A percentile compares a stretch with the other conserved stretches of the same genome.
Evolutionary conservation across 176 grass and related monocot genomes (phyloP).

Genomic region (Tillandsia fasciculata): DNA sequence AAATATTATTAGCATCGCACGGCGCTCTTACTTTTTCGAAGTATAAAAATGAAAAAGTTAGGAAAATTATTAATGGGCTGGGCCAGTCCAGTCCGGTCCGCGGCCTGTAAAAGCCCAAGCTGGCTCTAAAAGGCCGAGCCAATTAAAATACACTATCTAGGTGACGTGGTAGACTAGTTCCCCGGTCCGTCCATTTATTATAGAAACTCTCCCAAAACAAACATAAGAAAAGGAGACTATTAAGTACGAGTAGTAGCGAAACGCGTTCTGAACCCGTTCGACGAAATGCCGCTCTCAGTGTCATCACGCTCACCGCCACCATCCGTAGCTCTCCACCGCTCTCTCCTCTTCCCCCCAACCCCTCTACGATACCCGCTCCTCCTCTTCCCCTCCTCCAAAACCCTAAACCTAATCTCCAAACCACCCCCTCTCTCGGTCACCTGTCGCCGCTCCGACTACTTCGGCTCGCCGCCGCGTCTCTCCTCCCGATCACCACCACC

Average conservation of each 20-base stretch:
- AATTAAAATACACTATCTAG: too few species aligned
- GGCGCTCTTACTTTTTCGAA: too few species aligned
- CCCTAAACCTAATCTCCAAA: background rate
- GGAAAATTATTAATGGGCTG: too few species aligned
- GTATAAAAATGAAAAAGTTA: too few species aligned
- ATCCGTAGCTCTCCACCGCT: background rate
- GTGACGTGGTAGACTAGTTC: too few species aligned
- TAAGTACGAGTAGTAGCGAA: background rate
- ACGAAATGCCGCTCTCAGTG: conserved; percentile 1
- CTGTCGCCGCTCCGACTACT: conserved; percentile 4
- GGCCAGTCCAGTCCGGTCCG: too few species aligned
- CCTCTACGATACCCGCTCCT: background rate
- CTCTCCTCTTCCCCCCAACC: background rate
- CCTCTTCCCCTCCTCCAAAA: background rate
- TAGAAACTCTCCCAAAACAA: background rate
- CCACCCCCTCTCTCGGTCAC: background rate
- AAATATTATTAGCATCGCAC: too few species aligned
- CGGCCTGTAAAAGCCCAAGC: too few species aligned
- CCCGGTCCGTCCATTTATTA: too few species aligned
- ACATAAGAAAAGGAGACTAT: background rate
- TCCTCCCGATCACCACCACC: background rate
- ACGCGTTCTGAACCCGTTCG: background rate
- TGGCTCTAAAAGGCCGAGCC: too few species aligned
- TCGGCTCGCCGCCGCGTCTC: background rate
- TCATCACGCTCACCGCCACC: background rate